Evolutionary conservation across 2,329 filamentous ascomycete genomes (phyloP).

Genomic region (Harringtonia lauricola): DNA sequence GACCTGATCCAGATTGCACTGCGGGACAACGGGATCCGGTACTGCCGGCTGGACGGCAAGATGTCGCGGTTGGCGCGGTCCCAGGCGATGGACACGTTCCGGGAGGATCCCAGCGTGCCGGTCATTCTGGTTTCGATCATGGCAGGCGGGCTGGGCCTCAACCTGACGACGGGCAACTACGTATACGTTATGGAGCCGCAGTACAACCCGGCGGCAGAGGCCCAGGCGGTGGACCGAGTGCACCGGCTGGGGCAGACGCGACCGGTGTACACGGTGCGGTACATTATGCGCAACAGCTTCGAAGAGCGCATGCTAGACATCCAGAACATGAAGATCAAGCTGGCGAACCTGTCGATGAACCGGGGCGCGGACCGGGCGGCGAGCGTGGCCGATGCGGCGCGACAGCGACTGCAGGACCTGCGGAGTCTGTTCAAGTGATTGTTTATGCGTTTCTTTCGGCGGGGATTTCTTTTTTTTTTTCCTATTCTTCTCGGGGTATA

Average conservation of each 20-base stretch:
- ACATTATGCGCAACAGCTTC: constrained; percentile 82
- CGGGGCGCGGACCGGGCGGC: constrained; percentile 12
- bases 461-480: background rate
- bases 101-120: constrained; percentile 56
- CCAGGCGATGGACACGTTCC: constrained; percentile 66
- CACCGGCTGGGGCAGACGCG: constrained; percentile 84
- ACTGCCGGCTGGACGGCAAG: constrained; percentile 77
- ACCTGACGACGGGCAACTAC: constrained; percentile 73
- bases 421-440: constrained; percentile 38
- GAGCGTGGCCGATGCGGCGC: constrained; percentile 33
- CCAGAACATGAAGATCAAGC: constrained; percentile 83
- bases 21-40: constrained; percentile 52
- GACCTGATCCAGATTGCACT: constrained; percentile 84
- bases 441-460: background rate
- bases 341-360: constrained; percentile 57
- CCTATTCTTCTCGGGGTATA: background rate
- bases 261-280: constrained; percentile 77
- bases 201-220: constrained; percentile 91
- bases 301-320: constrained; percentile 88
- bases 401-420: constrained; percentile 34
- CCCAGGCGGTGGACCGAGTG: constrained; percentile 88
- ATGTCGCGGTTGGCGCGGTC: constrained; percentile 70
- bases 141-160: constrained; percentile 84
- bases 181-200: constrained; percentile 98
- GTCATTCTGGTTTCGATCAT: constrained; percentile 88